Conservation (phyloP, 805 yeast genomes). For the Saitoella complicata region DNA sequence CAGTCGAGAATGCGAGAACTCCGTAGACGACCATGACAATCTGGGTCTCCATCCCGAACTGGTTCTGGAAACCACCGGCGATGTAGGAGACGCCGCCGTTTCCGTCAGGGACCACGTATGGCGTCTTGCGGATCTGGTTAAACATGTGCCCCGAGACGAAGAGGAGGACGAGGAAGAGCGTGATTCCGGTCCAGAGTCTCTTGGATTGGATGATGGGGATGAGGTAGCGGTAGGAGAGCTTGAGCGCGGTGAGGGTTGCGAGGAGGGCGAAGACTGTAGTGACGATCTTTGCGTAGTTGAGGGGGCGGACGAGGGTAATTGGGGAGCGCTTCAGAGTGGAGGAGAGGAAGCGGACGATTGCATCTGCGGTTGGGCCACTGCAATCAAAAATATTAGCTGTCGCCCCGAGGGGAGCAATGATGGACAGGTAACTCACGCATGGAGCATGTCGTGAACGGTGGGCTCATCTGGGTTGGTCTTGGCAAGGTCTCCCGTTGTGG, state of each 20-base stretch:
- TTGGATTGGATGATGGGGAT: constrained; percentile 10
- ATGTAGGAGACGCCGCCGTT: constrained; percentile 35
- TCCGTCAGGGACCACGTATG: constrained; percentile 29
- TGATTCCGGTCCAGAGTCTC: constrained; percentile 46
- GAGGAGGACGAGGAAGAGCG: constrained; percentile 47
- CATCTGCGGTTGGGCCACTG: constrained; percentile 1
- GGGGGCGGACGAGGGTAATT: constrained; percentile 20
- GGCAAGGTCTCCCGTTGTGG: constrained; percentile 27
- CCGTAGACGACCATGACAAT: constrained; percentile 57
- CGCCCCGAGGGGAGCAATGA: too few species aligned
- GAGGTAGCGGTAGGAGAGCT: constrained; percentile 7
- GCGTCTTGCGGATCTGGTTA: constrained; percentile 65
- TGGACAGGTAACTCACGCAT: not conserved
- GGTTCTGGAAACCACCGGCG: constrained; percentile 53
- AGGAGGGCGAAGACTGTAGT: constrained; percentile 7
- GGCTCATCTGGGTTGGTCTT: constrained; percentile 15
- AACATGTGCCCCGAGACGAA: constrained; percentile 88
- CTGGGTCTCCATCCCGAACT: constrained; percentile 82
- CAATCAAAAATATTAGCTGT: constrained; percentile 3
- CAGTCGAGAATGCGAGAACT: constrained; percentile 39
- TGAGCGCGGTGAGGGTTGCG: constrained; percentile 1
- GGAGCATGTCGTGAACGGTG: constrained; percentile 1
- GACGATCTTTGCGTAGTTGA: constrained; percentile 16
- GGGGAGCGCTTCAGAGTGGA: constrained; percentile 4
- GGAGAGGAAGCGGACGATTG: constrained; percentile 7